phyloP scores from a whole-genome alignment of 345 rosid genomes.

The Linum tenue region DNA sequence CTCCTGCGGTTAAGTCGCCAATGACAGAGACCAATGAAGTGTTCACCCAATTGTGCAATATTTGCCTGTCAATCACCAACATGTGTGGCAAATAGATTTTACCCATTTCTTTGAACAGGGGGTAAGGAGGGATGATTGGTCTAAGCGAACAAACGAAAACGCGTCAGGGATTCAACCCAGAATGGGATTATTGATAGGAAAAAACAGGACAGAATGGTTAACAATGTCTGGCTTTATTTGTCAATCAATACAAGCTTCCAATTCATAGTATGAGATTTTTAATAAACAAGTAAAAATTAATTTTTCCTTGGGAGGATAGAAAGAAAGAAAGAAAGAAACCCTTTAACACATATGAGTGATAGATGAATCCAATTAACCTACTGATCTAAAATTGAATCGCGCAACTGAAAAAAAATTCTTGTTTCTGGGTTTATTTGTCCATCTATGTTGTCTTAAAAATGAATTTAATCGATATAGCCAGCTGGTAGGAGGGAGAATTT shows the following conservation, averaged over 20 bases:
- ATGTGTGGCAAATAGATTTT: neutral
- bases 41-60: conserved; percentile 12
- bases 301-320: neutral
- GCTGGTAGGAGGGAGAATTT: neutral
- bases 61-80: conserved; percentile 15
- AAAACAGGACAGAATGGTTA: too few relatives aligned
- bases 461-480: too few relatives aligned
- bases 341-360: neutral
- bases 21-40: conserved; percentile 7
- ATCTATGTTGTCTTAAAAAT: neutral
- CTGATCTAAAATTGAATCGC: neutral
- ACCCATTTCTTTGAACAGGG: too few relatives aligned
- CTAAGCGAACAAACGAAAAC: neutral
- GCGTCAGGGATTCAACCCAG: neutral
- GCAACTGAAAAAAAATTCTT: too few relatives aligned
- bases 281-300: too few relatives aligned
- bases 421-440: neutral
- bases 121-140: too few relatives aligned
- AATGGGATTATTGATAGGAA: too few relatives aligned
- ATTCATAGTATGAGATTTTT: too few relatives aligned
- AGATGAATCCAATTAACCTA: neutral
- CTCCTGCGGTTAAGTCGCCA: conserved; percentile 11
- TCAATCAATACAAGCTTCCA: too few relatives aligned
- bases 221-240: too few relatives aligned
- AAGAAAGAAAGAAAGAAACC: neutral